Evolutionary conservation across 78 protist genomes (phyloP), one percentile per base, ranked within the genome.

Genomic region (Dictyostelium purpureum): DNA sequence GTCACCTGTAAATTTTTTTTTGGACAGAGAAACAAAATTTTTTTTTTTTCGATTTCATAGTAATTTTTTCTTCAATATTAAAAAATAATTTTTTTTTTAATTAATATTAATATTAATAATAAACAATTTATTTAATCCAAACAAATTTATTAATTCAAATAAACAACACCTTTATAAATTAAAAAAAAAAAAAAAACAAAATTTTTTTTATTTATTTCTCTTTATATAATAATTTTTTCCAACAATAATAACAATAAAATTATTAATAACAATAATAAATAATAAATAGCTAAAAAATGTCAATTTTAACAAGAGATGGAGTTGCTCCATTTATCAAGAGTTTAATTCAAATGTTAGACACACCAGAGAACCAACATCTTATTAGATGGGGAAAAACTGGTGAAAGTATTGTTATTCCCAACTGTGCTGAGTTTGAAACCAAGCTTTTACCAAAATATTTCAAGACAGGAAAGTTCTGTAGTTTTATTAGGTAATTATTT

Each of bases 251-350:
- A 47, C 7, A 10, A 47, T 2, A 10, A 7, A n/a, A 6, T 12
- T 31, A 61, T 28, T 31, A 61, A 12, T 7, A 6, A 31, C 40
- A 31, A 1, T 26, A 31, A 61, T n/a, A 11, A 61, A 16, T 56
- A 2, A 63, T 31, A 24, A n/a, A n/a, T n/a, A n/a, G n/a, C n/a
- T 31, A 24, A 67, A 67, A 5, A 18, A 74, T 74, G 80, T 45
- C 90, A 35, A 26, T 59, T 35, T 70, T 85, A 45, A 73, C 91
- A 31, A 85, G 91, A 73, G 91, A 85, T 85, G 91, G 91, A 59
- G 81, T 85, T 31, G 91, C 91, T 59, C 91, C 91, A 85, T 85
- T 85, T 56, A 85, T 85, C n/a, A 85, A 85, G 38, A 73, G 81
- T 73, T 31, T 85, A 45, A 31, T 85, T 4, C 79, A 70, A 73